These are phyloP conservation scores for Ministeria vibrans DNA, from an alignment of 78 protist species.

Conservation along the genomic window DNA sequence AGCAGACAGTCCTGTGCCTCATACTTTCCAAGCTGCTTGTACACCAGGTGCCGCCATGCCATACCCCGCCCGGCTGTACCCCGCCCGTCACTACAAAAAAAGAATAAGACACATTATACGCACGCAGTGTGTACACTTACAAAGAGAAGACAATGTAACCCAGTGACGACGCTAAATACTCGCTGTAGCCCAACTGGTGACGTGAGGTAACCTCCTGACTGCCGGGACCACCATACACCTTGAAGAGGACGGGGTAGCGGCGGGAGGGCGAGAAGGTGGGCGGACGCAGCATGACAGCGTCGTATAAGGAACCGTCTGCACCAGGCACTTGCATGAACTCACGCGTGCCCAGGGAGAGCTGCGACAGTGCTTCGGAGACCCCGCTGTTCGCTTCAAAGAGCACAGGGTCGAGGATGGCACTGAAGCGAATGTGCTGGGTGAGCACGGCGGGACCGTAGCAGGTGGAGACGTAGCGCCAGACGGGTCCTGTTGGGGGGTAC, in stretches of 20 bases:
- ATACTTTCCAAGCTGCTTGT: no score
- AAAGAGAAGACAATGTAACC: neutral
- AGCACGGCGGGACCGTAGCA: neutral
- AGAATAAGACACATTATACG: no score
- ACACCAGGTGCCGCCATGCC: no score
- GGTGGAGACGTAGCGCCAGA: no score
- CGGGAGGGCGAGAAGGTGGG: neutral
- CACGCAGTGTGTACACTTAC: no score
- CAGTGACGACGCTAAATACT: neutral
- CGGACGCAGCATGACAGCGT: neutral
- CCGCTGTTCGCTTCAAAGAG: no score
- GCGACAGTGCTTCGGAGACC: no score
- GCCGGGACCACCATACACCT: neutral
- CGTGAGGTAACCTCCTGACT: neutral
- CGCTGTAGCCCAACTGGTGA: neutral
- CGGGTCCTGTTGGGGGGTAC: no score
- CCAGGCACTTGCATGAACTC: no score
- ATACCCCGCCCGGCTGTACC: slow-evolving; percentile 1
- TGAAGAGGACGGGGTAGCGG: neutral
- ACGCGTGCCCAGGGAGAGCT: no score
- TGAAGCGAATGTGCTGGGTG: neutral
- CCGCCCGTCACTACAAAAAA: no score
- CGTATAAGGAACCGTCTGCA: no score
- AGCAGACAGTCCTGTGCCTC: neutral
- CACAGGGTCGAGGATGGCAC: neutral